phyloP scores from a whole-genome alignment of 257 asterid genomes.

The Misopates orontium region DNA sequence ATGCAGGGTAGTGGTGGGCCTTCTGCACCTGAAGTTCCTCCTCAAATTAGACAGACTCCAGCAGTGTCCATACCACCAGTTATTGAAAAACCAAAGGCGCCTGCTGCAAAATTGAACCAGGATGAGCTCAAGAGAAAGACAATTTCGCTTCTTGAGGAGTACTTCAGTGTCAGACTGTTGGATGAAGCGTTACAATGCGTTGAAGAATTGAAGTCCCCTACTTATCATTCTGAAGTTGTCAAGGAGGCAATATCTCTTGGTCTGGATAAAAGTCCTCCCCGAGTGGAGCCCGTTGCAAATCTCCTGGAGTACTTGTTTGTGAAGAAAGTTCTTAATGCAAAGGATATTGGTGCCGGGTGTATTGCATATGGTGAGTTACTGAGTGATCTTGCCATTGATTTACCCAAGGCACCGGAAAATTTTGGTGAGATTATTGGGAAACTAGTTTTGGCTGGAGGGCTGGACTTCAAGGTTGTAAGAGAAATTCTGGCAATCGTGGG shows the following conservation, averaged over 20 bases:
- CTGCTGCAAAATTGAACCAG: slow-evolving; percentile 33
- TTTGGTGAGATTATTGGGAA: slow-evolving; percentile 78
- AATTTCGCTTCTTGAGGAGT: slow-evolving; percentile 69
- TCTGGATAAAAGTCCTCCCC: slow-evolving; percentile 76
- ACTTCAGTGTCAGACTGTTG: slow-evolving; percentile 57
- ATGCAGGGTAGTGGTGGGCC: slow-evolving; percentile 60
- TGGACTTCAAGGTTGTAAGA: slow-evolving; percentile 60
- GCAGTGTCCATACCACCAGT: slow-evolving; percentile 32
- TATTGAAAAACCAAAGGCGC: slow-evolving; percentile 43
- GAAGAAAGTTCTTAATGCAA: slow-evolving; percentile 48
- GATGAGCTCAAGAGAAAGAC: slow-evolving; percentile 69
- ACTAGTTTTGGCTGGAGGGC: slow-evolving; percentile 52
- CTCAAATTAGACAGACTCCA: slow-evolving; percentile 37
- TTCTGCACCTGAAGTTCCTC: slow-evolving; percentile 41
- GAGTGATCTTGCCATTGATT: slow-evolving; percentile 87
- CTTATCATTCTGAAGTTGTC: slow-evolving; percentile 72
- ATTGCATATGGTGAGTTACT: slow-evolving; percentile 48
- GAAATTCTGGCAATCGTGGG: slow-evolving; percentile 62
- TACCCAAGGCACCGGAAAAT: slow-evolving; percentile 83
- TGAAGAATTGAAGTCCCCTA: slow-evolving; percentile 75
- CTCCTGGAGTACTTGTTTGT: slow-evolving; percentile 60
- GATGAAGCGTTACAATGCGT: slow-evolving; percentile 86
- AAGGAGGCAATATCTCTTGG: slow-evolving; percentile 72
- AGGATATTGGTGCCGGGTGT: slow-evolving; percentile 54
- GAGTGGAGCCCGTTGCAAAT: slow-evolving; percentile 55